Base-by-base conservation (phyloP, 495 filamentous ascomycete species). In the Diplogelasinospora grovesii region DNA sequence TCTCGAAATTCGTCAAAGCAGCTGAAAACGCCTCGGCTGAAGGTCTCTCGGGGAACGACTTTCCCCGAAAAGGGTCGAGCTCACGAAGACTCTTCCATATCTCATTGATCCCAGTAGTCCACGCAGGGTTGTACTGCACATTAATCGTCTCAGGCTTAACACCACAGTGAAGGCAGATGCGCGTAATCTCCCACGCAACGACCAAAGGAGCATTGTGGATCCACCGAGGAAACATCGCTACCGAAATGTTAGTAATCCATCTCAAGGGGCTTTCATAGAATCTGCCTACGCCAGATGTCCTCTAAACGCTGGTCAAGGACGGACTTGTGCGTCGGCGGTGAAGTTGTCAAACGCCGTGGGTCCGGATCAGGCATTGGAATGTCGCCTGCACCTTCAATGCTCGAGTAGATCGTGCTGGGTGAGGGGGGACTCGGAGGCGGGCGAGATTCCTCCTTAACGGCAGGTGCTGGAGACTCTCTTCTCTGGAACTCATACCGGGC, bases 131-230 rank as follows among this genome's bases (percentile, higher is more conserved):
- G 30, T 70, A 69, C 8, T 52, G 20, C 9, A 69, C 18, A 14
- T 28, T 41, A 5, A 52, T 16, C 16, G 56, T 28, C 8, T 64
- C 52, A 15, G 63, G 50, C 15, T 57, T 45, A 16, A 70, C 52
- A 1, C 52, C 54, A 45, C 66, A 71, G 31, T 70, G 56, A 4
- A 67, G 48, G 26, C 63, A 61, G 15, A 69, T 55, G 14, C 69
- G 59, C 3, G 64, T 57, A 11, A 73, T 41, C 34, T 73, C 69
- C 69, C 69, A 73, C 8, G 59, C 57, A 24, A 73, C 52, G 15
- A 56, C 60, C 6, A 73, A 53, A 1, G 69, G 68, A 1, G 63
- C 66, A 0, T 39, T 19, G 11, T 58, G 57, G 18, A 66, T 53
- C 39, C 60, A 61, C 13, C 23, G 23, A 1, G 67, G 69, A 23